Base-by-base conservation (phyloP, 148 eudicot species). In the Vaccinium macrocarpon region DNA sequence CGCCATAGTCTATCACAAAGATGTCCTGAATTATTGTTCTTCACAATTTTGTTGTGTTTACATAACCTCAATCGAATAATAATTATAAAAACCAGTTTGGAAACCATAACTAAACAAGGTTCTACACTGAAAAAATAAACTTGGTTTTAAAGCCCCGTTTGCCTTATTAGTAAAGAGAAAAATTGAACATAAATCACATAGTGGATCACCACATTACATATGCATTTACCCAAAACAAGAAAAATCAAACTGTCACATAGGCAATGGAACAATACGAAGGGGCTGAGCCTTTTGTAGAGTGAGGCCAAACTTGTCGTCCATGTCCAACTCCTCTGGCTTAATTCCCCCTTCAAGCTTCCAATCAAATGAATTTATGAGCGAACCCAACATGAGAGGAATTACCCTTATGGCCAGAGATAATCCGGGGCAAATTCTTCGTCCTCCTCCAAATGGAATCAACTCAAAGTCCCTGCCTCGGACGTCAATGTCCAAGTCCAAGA, bases 381-480 rank as follows among this genome's bases (percentile, higher is more conserved):
- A 83, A 62, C 84, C 84, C 38, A 73, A 29, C 46, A 83, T 75
- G 53, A 35, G 14, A 6, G 59, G 84, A 32, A 83, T 21, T 8
- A 83, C 57, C 66, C 53, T 73, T n/a, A 48, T 42, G 15, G 84
- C 84, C 0, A 83, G 35, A 8, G 70, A 49, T 49, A 74, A 14
- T 42, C 80, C 80, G 18, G 55, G 84, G 51, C 84, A 83, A 21
- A 56, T 83, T 32, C 84, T 53, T 18, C 84, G 51, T 18, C 84
- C 80, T 19, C 80, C 71, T 16, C 71, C 80, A 21, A 83, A 74
- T 18, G 84, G 84, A 57, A 83, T 83, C 2, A 83, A 23, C 80
- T 83, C 84, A 55, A 83, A 83, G 27, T 83, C 72, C 2, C 49
- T 48, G 13, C 84, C 84, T 14, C 66, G 57, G n/a, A 83, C 21